These are phyloP conservation scores for Echites panduratus DNA, from an alignment of 257 asterid genomes.

Conservation along the genomic window DNA sequence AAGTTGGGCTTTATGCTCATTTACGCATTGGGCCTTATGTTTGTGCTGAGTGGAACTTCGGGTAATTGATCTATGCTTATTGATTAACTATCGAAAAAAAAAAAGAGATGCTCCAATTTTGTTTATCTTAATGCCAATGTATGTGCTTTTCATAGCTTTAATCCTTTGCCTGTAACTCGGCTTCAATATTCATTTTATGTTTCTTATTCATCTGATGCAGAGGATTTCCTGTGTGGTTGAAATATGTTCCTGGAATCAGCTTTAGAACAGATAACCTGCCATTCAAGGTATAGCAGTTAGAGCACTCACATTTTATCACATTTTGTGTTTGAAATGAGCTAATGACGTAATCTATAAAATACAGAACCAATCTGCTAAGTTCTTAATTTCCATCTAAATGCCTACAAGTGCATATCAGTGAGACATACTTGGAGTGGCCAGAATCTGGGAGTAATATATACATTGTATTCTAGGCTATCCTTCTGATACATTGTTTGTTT, in stretches of 20 bases:
- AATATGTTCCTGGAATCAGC: slow-evolving; percentile 63
- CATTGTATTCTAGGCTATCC: not conserved
- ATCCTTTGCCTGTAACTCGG: not conserved
- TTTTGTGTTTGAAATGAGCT: not conserved
- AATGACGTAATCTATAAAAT: not conserved
- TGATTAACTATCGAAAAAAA: not conserved
- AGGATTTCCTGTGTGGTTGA: slow-evolving; percentile 80
- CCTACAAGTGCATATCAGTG: not conserved
- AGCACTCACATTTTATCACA: not conserved
- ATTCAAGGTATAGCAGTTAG: slow-evolving; percentile 42
- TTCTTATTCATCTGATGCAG: slow-evolving; percentile 30
- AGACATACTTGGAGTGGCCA: not conserved
- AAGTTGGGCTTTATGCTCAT: slow-evolving; percentile 47
- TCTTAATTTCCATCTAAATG: not conserved
- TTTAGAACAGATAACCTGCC: slow-evolving; percentile 70
- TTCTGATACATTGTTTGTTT: slow-evolving; percentile 12
- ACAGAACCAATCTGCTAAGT: not conserved
- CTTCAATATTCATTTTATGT: not conserved
- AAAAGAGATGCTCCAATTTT: not conserved
- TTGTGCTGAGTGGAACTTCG: slow-evolving; percentile 79
- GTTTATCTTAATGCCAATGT: not conserved
- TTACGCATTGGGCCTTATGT: slow-evolving; percentile 71
- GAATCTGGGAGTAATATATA: not conserved
- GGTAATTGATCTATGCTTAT: slow-evolving; percentile 28
- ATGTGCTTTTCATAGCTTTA: not conserved